Evolutionary conservation across 108 stramenopile species (phyloP).

Genomic region (Schizochytrium sp.): DNA sequence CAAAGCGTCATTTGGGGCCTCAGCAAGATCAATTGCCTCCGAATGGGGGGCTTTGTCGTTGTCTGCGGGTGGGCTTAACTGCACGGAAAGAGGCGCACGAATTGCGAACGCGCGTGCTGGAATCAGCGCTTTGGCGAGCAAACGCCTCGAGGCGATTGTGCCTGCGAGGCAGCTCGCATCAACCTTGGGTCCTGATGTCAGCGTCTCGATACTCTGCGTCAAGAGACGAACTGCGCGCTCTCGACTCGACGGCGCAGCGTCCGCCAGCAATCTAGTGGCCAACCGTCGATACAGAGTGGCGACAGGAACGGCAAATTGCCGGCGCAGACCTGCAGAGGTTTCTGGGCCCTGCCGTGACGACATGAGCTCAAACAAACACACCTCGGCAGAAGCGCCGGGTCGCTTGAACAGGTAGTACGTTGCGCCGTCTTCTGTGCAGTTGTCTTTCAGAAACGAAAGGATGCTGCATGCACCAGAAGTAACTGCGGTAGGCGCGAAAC

Average conservation of each 20-base stretch:
- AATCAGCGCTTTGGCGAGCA: background rate
- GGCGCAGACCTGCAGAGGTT: background rate
- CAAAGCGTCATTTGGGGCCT: background rate
- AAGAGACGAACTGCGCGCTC: background rate
- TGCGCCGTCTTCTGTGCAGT: background rate
- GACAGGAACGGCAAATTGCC: background rate
- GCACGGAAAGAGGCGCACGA: background rate
- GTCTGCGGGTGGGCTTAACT: background rate
- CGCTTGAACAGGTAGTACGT: background rate
- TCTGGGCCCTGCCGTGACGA: background rate
- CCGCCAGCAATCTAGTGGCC: background rate
- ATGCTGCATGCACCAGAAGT: background rate
- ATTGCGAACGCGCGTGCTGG: too few relatives aligned
- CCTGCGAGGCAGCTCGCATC: background rate
- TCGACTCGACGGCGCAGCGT: background rate
- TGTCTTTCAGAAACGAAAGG: background rate
- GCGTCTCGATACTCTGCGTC: background rate
- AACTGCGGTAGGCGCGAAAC: background rate
- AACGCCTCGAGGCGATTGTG: background rate
- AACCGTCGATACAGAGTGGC: background rate
- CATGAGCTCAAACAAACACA: slow-evolving; percentile 2
- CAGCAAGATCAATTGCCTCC: background rate
- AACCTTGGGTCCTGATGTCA: background rate
- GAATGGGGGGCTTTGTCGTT: background rate
- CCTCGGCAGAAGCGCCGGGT: background rate